phyloP scores from a whole-genome alignment of 1,139 yeast genomes.

The Saccharomycopsis crataegensis region DNA sequence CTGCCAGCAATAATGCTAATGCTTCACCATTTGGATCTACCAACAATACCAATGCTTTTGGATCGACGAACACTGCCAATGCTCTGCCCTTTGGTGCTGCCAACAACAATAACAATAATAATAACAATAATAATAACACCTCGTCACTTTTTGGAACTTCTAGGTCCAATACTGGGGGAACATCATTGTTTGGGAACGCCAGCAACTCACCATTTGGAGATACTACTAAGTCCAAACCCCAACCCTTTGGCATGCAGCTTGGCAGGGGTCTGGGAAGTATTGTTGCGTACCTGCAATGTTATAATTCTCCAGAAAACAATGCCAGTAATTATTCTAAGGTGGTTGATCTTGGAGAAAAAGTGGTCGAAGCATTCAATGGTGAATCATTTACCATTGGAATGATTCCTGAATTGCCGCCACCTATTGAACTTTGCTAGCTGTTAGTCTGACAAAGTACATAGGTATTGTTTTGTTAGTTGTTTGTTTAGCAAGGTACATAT shows the following conservation, averaged over 20 bases:
- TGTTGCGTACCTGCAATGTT: neutral
- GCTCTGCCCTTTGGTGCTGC: conserved; percentile 5
- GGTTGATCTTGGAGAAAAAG: conserved; percentile 3
- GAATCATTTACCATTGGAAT: conserved; percentile 4
- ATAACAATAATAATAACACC: neutral
- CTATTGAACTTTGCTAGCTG: conserved; percentile 6
- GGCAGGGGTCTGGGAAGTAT: neutral
- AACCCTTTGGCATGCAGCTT: conserved; percentile 3
- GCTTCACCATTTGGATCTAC: neutral
- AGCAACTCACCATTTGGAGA: conserved; percentile 7
- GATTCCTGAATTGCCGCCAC: conserved; percentile 15
- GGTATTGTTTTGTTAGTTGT: neutral
- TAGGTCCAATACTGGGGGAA: neutral
- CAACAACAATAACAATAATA: neutral
- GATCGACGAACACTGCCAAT: neutral
- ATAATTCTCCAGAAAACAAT: neutral
- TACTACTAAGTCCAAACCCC: neutral
- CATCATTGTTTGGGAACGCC: neutral
- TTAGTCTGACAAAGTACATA: neutral
- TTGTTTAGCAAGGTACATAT: neutral
- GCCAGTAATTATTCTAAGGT: neutral
- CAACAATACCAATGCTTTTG: neutral
- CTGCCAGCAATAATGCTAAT: no score
- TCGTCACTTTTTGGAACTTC: neutral
- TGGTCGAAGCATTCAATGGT: neutral